Base-by-base conservation (phyloP, 345 rosid genomes). In the Stellera chamaejasme region DNA sequence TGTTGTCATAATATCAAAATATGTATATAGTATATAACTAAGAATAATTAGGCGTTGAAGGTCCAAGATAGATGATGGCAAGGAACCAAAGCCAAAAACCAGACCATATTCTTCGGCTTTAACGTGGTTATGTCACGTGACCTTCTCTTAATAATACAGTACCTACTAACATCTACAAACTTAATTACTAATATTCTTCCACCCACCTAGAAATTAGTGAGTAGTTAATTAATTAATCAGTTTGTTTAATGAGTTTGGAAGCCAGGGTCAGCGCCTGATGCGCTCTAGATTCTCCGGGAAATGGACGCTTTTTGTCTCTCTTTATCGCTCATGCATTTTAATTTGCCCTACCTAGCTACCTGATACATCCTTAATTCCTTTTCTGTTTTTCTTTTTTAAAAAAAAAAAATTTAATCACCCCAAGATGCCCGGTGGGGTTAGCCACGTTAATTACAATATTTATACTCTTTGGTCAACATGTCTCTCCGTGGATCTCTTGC, bases 231-330 rank as follows among this genome's bases (percentile, higher is more conserved):
- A 45, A 52, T 75, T 59, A 48, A 69, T 57, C 60, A 49, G 7
- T 69, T 65, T 73, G 43, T 73, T 3, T 75, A 73, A 61, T 72
- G 56, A 56, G 70, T 76, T 79, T 39, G 63, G 72, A 77, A 74
- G 78, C 83, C 71, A 61, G 11, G 82, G 93, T 87, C 95, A 90
- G 97, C 88, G 87, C 80, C 95, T 83, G 83, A 82, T 88, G 83
- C 98, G 96, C 92, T 80, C 96, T 82, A 92, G 96, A 80, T 82
- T 88, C 90, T 72, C 82, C 71, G 95, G 88, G 78, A 85, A 83
- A 55, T 77, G 84, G 1, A 67, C 41, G 13, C 0, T 28, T 54
- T 66, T 59, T 62, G 54, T 60, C 64, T 63, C 36, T 28, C 54
- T 44, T 51, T 48, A 45, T 55, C 23, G 23, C 23, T 19, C 23